phyloP scores from a whole-genome alignment of 345 rosid genomes.

The Linum usitatissimum region DNA sequence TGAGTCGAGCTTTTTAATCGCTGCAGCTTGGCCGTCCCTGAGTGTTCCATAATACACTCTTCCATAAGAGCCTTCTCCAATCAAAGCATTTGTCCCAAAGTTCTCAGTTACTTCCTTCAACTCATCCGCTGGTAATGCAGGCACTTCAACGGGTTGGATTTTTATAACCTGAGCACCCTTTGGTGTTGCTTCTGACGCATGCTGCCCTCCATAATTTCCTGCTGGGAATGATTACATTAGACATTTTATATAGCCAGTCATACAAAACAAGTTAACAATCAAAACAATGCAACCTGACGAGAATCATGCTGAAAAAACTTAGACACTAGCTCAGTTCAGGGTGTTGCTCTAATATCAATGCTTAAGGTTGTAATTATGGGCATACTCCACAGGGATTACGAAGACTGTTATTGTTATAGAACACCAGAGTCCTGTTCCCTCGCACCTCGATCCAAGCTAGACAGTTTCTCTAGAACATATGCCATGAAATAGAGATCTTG shows the following conservation, averaged over 20 bases:
- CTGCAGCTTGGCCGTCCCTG: slow-evolving; percentile 9
- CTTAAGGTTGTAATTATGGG: neutral
- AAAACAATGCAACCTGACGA: neutral
- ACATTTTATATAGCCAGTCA: neutral
- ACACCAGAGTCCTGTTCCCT: neutral
- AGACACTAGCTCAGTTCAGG: neutral
- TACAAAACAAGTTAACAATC: neutral
- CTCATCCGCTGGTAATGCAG: slow-evolving; percentile 38
- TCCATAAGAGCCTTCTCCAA: slow-evolving; percentile 14
- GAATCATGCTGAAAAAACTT: neutral
- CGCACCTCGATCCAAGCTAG: neutral
- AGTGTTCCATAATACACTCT: slow-evolving; percentile 8
- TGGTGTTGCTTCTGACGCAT: slow-evolving; percentile 40
- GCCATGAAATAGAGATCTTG: neutral
- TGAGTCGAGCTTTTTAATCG: slow-evolving; percentile 9
- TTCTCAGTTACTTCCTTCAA: slow-evolving; percentile 53
- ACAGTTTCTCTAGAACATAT: neutral
- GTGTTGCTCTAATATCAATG: neutral
- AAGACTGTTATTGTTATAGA: neutral
- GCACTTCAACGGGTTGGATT: slow-evolving; percentile 67
- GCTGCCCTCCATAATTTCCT: slow-evolving; percentile 40
- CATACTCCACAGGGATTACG: neutral
- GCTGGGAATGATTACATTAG: slow-evolving; percentile 7
- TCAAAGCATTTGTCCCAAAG: slow-evolving; percentile 23
- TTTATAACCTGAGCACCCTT: slow-evolving; percentile 45